Conservation (phyloP, 2,329 filamentous ascomycete species). For the Alternaria incomplexa region DNA sequence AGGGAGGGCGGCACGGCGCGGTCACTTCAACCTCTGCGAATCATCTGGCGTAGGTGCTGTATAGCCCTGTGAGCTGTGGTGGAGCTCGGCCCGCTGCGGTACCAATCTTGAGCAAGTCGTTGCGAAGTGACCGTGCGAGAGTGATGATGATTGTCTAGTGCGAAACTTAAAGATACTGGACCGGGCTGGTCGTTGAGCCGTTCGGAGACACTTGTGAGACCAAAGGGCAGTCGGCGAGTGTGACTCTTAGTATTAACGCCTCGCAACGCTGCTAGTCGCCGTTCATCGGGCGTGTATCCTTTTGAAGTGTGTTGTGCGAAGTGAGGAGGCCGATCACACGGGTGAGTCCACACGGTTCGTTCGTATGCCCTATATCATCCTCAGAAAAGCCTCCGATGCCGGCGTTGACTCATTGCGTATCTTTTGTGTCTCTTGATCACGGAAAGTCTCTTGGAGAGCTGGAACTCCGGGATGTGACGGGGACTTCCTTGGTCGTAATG, state of each 20-base stretch:
- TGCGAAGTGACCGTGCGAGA: slow-evolving; percentile 8
- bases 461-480: not conserved
- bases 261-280: not conserved
- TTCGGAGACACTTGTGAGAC: slow-evolving; percentile 7
- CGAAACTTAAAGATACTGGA: slow-evolving; percentile 1
- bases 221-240: not conserved
- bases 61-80: slow-evolving; percentile 20
- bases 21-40: slow-evolving; percentile 28
- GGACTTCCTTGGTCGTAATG: not conserved
- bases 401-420: not conserved
- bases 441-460: not conserved
- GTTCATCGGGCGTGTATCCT: slow-evolving; percentile 13
- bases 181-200: slow-evolving; percentile 1
- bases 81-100: slow-evolving; percentile 33
- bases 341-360: not conserved
- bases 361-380: not conserved
- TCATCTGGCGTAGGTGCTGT: slow-evolving; percentile 21
- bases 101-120: slow-evolving; percentile 15
- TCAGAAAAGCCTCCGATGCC: not conserved
- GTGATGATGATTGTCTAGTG: slow-evolving; percentile 11
- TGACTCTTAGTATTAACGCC: not conserved
- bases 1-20: slow-evolving; percentile 42
- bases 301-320: slow-evolving; percentile 19
- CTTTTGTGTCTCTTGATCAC: not conserved
- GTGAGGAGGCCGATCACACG: slow-evolving; percentile 4